A percentile compares a stretch with the other conserved stretches of the same genome.
These are phyloP conservation scores for Pichia sp. DNA, from an alignment of 1,139 yeast species.

Conservation along the genomic window DNA sequence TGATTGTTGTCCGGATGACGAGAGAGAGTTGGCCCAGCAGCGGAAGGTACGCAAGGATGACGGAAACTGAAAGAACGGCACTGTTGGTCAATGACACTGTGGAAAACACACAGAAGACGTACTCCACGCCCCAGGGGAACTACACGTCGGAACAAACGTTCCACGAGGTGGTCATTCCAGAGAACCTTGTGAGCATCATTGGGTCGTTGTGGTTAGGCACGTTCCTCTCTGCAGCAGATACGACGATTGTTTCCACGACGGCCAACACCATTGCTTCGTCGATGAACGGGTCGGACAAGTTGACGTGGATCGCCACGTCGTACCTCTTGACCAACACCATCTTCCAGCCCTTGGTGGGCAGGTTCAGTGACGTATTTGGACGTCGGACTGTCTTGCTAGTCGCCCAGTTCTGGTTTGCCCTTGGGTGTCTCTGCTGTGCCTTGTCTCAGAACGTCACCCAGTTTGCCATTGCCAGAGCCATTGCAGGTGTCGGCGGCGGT, in stretches of 20 bases:
- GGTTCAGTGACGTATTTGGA: constrained; percentile 59
- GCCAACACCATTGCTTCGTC: constrained; percentile 36
- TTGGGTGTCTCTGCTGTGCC: constrained; percentile 34
- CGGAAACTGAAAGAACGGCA: constrained; percentile 12
- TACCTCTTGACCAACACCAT: constrained; percentile 54
- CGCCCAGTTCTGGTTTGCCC: constrained; percentile 43
- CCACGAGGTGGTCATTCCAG: constrained; percentile 24
- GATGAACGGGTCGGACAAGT: constrained; percentile 37
- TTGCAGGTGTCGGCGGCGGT: constrained; percentile 36
- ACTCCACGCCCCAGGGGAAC: constrained; percentile 14
- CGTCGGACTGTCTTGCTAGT: constrained; percentile 32
- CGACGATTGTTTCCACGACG: constrained; percentile 38
- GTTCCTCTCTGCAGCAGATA: constrained; percentile 35
- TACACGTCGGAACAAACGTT: constrained; percentile 14
- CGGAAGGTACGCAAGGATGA: neutral
- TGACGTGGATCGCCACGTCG: constrained; percentile 41
- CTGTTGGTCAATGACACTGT: constrained; percentile 11
- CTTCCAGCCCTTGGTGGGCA: constrained; percentile 78
- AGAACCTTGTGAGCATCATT: constrained; percentile 24
- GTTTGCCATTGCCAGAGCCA: constrained; percentile 31
- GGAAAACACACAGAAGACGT: constrained; percentile 11
- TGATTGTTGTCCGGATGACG: neutral
- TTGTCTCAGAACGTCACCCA: constrained; percentile 26
- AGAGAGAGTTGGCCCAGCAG: neutral
- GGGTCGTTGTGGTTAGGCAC: constrained; percentile 35